Percentiles rank a stretch among this genome's conserved stretches.
phyloP scores from a whole-genome alignment of 2,329 filamentous ascomycete genomes.

The Pseudogymnoascus sp. region DNA sequence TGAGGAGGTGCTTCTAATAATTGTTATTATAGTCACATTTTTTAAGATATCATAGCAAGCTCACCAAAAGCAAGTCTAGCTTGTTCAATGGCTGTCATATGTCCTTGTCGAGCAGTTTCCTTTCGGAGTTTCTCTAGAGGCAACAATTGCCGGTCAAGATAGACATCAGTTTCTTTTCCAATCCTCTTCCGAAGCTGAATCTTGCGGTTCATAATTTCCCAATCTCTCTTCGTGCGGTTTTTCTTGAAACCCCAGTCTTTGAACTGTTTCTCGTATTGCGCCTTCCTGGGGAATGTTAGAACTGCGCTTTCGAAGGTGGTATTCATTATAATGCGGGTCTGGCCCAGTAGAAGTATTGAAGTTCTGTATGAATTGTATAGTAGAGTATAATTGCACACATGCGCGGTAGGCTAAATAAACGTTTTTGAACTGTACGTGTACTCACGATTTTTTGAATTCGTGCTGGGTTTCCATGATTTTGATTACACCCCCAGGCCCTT shows the following conservation, averaged over 20 bases:
- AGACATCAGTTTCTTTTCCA: constrained; percentile 9
- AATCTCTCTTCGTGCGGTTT: constrained; percentile 11
- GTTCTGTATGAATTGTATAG: not conserved
- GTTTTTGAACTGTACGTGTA: not conserved
- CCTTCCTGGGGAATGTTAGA: constrained; percentile 9
- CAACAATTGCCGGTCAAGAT: constrained; percentile 2
- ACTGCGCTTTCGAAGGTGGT: not conserved
- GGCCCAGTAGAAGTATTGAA: not conserved
- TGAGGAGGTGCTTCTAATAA: not conserved
- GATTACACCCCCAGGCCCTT: constrained; percentile 9
- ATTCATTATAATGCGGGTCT: not conserved
- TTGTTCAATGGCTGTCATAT: not conserved
- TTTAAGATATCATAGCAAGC: not conserved
- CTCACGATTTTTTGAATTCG: constrained; percentile 11
- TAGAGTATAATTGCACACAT: not conserved
- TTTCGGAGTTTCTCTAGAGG: constrained; percentile 11
- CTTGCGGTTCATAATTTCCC: constrained; percentile 9
- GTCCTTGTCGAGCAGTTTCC: constrained; percentile 10
- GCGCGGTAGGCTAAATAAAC: not conserved
- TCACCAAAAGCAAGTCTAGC: not conserved
- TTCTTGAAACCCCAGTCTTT: constrained; percentile 15
- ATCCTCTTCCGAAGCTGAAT: constrained; percentile 5
- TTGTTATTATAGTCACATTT: not conserved
- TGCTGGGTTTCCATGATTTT: constrained; percentile 11
- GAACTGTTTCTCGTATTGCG: constrained; percentile 15